Percentiles rank a stretch among this genome's conserved stretches.
Evolutionary conservation across 352 stramenopile species (phyloP).

Genomic region (Phytophthora nicotianae): DNA sequence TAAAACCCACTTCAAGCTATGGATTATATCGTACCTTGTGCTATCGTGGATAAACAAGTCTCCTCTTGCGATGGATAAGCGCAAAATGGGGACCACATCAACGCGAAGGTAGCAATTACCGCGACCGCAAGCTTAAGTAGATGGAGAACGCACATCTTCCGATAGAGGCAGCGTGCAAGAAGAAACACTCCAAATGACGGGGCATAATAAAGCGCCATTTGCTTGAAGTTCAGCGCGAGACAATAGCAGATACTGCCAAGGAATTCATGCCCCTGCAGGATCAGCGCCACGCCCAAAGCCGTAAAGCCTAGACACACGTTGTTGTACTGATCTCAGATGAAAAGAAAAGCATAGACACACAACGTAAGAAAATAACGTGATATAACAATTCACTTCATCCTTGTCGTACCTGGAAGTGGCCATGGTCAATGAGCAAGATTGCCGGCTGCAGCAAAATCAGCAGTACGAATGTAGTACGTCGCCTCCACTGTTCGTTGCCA

Average conservation of each 20-base stretch:
- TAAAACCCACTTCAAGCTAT: neutral
- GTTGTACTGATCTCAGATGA: slow-evolving; percentile 89
- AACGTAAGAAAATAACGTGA: neutral
- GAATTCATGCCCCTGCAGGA: slow-evolving; percentile 79
- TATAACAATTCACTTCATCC: slow-evolving; percentile 1
- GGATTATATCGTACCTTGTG: slow-evolving; percentile 56
- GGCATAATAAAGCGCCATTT: slow-evolving; percentile 99
- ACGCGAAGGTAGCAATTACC: slow-evolving; percentile 89
- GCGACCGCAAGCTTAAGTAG: slow-evolving; percentile 79
- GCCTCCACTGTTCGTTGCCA: slow-evolving; percentile 54
- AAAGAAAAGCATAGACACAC: neutral
- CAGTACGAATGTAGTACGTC: slow-evolving; percentile 62
- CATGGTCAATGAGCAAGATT: slow-evolving; percentile 96
- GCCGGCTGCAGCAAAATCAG: slow-evolving; percentile 87
- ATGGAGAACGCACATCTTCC: slow-evolving; percentile 52
- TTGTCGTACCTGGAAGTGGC: slow-evolving; percentile 95
- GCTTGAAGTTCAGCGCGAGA: slow-evolving; percentile 98
- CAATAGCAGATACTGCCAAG: slow-evolving; percentile 89
- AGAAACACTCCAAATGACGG: slow-evolving; percentile 94
- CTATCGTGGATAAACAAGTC: slow-evolving; percentile 62
- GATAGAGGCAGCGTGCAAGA: slow-evolving; percentile 88
- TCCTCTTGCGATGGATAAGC: slow-evolving; percentile 43
- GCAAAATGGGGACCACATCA: slow-evolving; percentile 93
- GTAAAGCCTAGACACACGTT: slow-evolving; percentile 96
- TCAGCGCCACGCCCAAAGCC: slow-evolving; percentile 66